Conservation (phyloP, 352 stramenopile genomes). For the Paralagenidium karlingii region DNA sequence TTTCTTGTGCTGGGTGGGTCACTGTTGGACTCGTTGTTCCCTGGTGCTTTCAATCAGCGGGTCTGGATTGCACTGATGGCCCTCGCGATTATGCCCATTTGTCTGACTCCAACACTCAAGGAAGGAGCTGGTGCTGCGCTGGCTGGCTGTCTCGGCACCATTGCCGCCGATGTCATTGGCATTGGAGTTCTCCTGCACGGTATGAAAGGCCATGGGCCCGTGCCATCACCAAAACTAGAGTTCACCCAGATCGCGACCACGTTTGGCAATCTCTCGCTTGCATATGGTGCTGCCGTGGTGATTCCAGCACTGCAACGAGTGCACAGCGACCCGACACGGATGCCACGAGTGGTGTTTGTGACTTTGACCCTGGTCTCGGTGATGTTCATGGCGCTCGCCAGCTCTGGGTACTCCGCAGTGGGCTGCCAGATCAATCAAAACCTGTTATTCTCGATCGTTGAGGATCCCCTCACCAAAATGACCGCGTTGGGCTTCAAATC, state of each 20-base stretch:
- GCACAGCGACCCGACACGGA: slow-evolving; percentile 5
- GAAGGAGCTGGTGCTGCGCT: slow-evolving; percentile 4
- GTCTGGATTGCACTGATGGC: slow-evolving; percentile 8
- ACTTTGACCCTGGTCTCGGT: slow-evolving; percentile 4
- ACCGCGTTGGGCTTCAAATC: slow-evolving; percentile 5
- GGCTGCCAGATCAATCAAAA: slow-evolving; percentile 6
- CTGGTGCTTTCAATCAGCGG: slow-evolving; percentile 1
- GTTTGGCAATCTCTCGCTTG: slow-evolving; percentile 7
- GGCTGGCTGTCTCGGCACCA: slow-evolving; percentile 4
- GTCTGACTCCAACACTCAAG: slow-evolving; percentile 5
- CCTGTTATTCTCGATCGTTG: slow-evolving; percentile 4
- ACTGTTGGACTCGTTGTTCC: slow-evolving; percentile 4
- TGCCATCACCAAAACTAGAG: slow-evolving; percentile 2
- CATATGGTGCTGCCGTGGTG: slow-evolving; percentile 7
- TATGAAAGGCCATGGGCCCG: not conserved
- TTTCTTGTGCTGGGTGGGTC: slow-evolving; percentile 6
- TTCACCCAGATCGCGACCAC: slow-evolving; percentile 4
- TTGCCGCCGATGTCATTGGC: slow-evolving; percentile 6
- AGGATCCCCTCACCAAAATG: not conserved
- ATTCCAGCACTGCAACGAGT: slow-evolving; percentile 7
- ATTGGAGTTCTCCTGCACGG: not conserved
- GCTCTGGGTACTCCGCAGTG: slow-evolving; percentile 2
- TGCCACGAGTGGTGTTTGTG: slow-evolving; percentile 5
- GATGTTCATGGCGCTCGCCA: slow-evolving; percentile 6
- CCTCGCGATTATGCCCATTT: slow-evolving; percentile 3